Evolutionary conservation across 2,329 filamentous ascomycete genomes (phyloP).

Genomic region (Colletotrichum tropicicola): DNA sequence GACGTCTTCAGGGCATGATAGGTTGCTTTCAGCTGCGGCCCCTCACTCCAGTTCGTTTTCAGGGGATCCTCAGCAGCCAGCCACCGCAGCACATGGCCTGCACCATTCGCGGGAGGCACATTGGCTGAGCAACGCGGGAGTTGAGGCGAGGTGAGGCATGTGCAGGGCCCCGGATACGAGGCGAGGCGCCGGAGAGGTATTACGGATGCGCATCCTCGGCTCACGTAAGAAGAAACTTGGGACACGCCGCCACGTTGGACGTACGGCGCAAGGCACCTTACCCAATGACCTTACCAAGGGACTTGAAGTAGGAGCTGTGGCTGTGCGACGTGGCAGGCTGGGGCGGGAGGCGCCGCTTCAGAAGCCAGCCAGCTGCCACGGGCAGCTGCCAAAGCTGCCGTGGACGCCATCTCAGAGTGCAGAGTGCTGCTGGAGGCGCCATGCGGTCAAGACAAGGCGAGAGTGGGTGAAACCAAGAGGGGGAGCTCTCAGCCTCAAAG

Average conservation of each 20-base stretch:
- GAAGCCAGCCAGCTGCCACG: no score
- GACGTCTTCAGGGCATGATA: slow-evolving; percentile 24
- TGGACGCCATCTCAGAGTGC: no score
- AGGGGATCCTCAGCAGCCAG: slow-evolving; percentile 17
- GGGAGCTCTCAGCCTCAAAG: no score
- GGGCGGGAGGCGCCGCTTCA: slow-evolving; percentile 11
- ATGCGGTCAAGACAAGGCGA: no score
- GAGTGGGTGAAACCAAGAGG: no score
- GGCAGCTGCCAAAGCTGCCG: no score
- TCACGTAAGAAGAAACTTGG: slow-evolving; percentile 27
- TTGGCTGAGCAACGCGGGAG: neutral
- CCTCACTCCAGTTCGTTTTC: slow-evolving; percentile 24
- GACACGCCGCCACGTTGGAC: neutral
- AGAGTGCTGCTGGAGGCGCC: no score
- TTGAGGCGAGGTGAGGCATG: no score
- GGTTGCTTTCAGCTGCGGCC: slow-evolving; percentile 24
- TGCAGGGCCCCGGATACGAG: slow-evolving; percentile 24
- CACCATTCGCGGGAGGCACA: neutral
- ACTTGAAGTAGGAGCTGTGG: neutral
- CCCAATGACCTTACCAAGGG: neutral
- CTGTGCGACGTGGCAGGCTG: slow-evolving; percentile 18
- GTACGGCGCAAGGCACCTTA: neutral
- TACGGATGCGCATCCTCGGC: neutral
- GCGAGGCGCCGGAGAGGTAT: neutral
- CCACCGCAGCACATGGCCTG: slow-evolving; percentile 17